Base-by-base conservation (phyloP, 2,329 filamentous ascomycete genomes). In the Neofusicoccum cordaticola region DNA sequence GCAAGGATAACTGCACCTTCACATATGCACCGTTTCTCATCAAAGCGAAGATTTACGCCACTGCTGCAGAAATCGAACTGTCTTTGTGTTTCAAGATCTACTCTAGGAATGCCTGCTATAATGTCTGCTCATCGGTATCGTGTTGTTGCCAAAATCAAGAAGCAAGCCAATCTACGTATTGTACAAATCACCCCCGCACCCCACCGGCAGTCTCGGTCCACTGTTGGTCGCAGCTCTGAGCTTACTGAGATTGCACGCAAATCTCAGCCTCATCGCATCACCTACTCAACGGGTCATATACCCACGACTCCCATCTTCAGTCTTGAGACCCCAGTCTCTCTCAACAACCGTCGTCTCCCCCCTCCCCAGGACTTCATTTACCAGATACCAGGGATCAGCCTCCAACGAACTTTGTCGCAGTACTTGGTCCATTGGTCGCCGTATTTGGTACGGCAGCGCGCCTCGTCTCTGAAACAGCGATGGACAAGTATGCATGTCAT, bases 381-480 rank as follows among this genome's bases (percentile, higher is more conserved):
- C 65, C 65, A 72, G 64, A 78, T 60, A 76, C 83, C 31, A 78
- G 76, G 79, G 12, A 82, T 65, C 11, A 81, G 72, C 27, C 79
- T 75, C 76, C 77, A 83, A 9, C 67, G 73, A 3, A 83, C 81
- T 4, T 69, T 74, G 19, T 65, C 66, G 66, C 79, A 80, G 68
- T 83, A 83, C 48, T 75, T 74, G 7, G 75, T 71, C 81, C 81
- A 83, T 1, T 73, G 72, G 2, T 73, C 68, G 2, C 81, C 81
- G 63, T 83, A 83, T 66, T 83, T 83, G 19, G 70, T 73, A 2
- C 70, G 73, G 45, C 80, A 82, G 8, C 81, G 72, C 60, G 76
- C 74, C 69, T 83, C 81, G 56, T 83, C 81, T 9, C 81, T 74
- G 39, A 76, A 73, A 51, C 80, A 82, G 5, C 81, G 74, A 69